Evolutionary conservation across 441 rosid genomes (phyloP), one percentile per base, ranked within the genome.

Genomic region (Erysimum cheiri): DNA sequence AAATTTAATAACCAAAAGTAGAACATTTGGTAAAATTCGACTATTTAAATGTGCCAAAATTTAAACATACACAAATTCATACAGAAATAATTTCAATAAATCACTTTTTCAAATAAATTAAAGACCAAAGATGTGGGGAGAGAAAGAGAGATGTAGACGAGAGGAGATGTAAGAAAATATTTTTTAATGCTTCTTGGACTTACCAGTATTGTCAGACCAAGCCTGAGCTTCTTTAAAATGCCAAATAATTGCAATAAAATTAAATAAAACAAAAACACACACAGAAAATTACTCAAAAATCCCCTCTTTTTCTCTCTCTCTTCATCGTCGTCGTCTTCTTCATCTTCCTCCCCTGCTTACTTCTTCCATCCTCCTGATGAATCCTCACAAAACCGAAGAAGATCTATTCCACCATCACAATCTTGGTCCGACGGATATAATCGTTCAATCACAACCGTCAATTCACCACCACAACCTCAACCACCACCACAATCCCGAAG

Each of bases 371-470:
- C 50, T 32, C 41, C 72, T 53, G 64, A 89, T 92, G 97, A 89
- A 89, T 89, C 85, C 94, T 0, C 87, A 82, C 81, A 93, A 91
- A 83, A 83, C 84, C n/a, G 96, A 94, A 78, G 85, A 80, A 67
- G 89, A 82, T 79, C 87, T 85, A 58, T 88, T 88, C 83, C 94
- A 80, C 72, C 84, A 78, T 69, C 86, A 74, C 46, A 78, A 77
- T 75, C 83, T 89, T 75, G 88, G 62, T 56, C 79, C 88, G 8
- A 79, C 70, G 6, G 80, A 68, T 65, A 55, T 70, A 50, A 60
- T 72, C 64, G 37, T 73, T 3, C 82, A 81, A 14, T 71, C 88
- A 6, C 88, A 71, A 36, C 82, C 80, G 22, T 76, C 86, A 53
- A 43, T 76, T 72, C 64, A 60, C 33, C 81, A 24, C 26, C 26